Base-by-base conservation (phyloP, 2,329 filamentous ascomycete genomes). In the Gnomoniopsis sp. region DNA sequence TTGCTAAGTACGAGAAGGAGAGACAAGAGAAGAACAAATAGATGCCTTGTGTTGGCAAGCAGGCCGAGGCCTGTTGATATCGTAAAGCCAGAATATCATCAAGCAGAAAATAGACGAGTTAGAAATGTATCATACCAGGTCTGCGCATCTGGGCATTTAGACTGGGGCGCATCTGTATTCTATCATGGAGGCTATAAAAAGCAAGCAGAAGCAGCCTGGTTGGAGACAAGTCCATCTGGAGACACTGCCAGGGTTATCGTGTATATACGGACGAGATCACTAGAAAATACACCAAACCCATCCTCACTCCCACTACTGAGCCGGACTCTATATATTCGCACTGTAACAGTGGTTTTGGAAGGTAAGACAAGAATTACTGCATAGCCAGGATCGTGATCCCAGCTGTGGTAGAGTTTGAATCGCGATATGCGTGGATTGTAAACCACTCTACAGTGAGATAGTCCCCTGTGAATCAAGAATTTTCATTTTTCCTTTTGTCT, bases 1-100 rank as follows among this genome's bases (percentile, higher is more conserved):
- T 85, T 41, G 80, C 81, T 66, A 84, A 84, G 72, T 78, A 86
- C 70, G 69, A 84, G 71, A 80, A 82, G 65, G 83, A 86, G 71
- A 62, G 41, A 41, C 10, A 8, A 3, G 41, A 44, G 41, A 56
- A 54, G 26, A 33, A 11, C 38, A 62, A 62, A 46, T 62, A 62
- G 17, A 53, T 3, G 19, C 1, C 17, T 23, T 22, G 23, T 3
- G 1, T 11, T 41, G 21, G 15, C 17, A 21, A n/a, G 17, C 7
- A 14, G 41, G 15, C 10, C 3, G 44, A 36, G 23, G 11, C 26
- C 46, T 23, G 21, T 41, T 41, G 30, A 17, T 17, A 22, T 52
- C 34, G 23, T 7, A 8, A 21, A 21, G 7, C 10, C 26, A 21
- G 34, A 8, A 33, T 50, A 12, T 50, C 15, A 22, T 6, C 17